phyloP scores from a whole-genome alignment of 2,329 filamentous ascomycete species.

The Fusarium cyanostomum region DNA sequence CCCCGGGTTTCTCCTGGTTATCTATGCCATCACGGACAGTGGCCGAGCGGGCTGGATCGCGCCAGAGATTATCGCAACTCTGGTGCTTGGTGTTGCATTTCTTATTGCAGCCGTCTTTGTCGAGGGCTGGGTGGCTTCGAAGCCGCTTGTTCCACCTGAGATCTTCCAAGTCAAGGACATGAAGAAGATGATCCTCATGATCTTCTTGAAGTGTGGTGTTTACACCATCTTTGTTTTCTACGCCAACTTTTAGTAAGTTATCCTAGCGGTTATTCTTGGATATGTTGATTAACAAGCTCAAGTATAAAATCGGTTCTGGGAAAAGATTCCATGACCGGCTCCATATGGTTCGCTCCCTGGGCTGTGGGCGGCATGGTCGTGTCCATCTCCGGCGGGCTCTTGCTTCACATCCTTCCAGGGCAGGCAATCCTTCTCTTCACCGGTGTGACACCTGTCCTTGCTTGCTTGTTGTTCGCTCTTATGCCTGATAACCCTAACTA shows the following conservation, averaged over 20 bases:
- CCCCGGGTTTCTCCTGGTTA: slow-evolving; percentile 68
- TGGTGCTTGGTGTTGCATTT: slow-evolving; percentile 65
- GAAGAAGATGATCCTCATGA: slow-evolving; percentile 61
- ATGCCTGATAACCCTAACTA: slow-evolving; percentile 62
- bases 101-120: slow-evolving; percentile 67
- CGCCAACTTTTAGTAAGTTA: slow-evolving; percentile 68
- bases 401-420: slow-evolving; percentile 64
- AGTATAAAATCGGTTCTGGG: slow-evolving; percentile 63
- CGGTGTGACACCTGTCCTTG: slow-evolving; percentile 59
- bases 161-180: slow-evolving; percentile 71
- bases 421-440: slow-evolving; percentile 62
- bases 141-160: slow-evolving; percentile 70
- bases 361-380: slow-evolving; percentile 67
- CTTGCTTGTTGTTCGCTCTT: slow-evolving; percentile 64
- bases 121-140: slow-evolving; percentile 68
- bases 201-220: slow-evolving; percentile 60
- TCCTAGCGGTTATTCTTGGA: neutral
- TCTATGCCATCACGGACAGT: slow-evolving; percentile 75
- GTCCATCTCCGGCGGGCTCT: slow-evolving; percentile 59
- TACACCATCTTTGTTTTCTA: slow-evolving; percentile 72
- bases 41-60: slow-evolving; percentile 70
- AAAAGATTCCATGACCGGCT: slow-evolving; percentile 60
- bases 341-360: slow-evolving; percentile 68
- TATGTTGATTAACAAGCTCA: slow-evolving; percentile 9
- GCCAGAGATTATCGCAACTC: slow-evolving; percentile 69